Base-by-base conservation (phyloP, 495 filamentous ascomycete species). In the Penicillium mononematosum region DNA sequence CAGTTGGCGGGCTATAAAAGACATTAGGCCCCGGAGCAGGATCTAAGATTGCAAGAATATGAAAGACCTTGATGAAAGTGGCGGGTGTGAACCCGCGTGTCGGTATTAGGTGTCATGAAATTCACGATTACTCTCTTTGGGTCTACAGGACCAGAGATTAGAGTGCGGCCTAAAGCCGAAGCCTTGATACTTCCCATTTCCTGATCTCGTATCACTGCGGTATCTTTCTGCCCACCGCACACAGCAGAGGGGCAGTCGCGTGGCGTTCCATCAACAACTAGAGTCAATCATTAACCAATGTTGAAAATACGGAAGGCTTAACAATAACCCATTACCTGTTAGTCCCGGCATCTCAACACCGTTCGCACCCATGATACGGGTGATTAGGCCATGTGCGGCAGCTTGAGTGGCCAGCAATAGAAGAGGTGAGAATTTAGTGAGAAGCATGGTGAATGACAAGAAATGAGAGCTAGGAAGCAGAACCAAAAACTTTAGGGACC, bases 231-330 rank as follows among this genome's bases (percentile, higher is more conserved):
- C 11, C 67, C 63, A 36, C 72, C 82, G 61, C 82, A 85, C 5
- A 56, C 58, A 49, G 80, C 79, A 32, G 71, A 71, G 42, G 73
- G 75, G 63, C 81, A 83, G 64, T 83, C 79, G 43, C 81, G 79
- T 20, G 81, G 83, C 27, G 80, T 84, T 39, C 83, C 81, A 55
- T 84, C 81, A 24, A 70, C 69, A 45, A 85, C 82, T 84, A 3
- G 57, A 20, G 27, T 39, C 36, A 36, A 34, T 20, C 4, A 9
- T 34, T 36, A 17, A 50, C 5, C n/a, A 50, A 29, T 31, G 29
- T 31, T 31, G 29, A 31, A 31, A 31, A 31, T 24, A 31, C 0
- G 1, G 29, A 31, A 31, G 29, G 29, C 29, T 31, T 9, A 31
- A 31, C 29, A 8, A 42, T 17, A 22, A 20, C n/a, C 10, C 25